A percentile compares a stretch with the other conserved stretches of the same genome.
phyloP scores from a whole-genome alignment of 2,329 filamentous ascomycete genomes.

The Aspergillus arachidicola region DNA sequence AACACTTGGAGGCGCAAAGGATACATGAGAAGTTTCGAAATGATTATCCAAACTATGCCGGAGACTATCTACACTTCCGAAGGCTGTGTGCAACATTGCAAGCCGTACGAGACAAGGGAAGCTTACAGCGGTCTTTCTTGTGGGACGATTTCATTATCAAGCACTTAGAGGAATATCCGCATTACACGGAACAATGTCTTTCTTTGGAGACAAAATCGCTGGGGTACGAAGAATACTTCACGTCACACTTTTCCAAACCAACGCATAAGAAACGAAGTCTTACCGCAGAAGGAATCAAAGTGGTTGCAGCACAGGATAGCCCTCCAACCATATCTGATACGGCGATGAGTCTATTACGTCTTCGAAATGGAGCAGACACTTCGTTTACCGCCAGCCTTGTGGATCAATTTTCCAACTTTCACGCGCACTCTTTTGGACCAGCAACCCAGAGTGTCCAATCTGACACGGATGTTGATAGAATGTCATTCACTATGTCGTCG shows the following conservation, averaged over 20 bases:
- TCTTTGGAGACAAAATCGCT: conserved; percentile 29
- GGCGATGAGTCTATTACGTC: conserved; percentile 2
- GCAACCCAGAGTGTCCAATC: conserved; percentile 9
- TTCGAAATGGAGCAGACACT: conserved; percentile 5
- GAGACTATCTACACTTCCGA: conserved; percentile 41
- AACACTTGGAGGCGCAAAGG: conserved; percentile 25
- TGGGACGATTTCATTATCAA: conserved; percentile 52
- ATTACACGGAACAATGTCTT: conserved; percentile 33
- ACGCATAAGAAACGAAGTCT: conserved; percentile 41
- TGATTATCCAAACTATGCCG: conserved; percentile 43
- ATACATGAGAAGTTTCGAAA: conserved; percentile 42
- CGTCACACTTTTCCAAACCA: conserved; percentile 32
- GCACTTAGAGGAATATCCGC: conserved; percentile 40
- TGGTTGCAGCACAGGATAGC: conserved; percentile 29
- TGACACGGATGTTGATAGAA: conserved; percentile 17
- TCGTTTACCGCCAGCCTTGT: conserved; percentile 33
- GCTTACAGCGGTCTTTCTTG: conserved; percentile 39
- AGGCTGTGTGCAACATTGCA: conserved; percentile 42
- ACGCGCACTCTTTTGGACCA: conserved; percentile 25
- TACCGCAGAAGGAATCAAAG: conserved; percentile 33
- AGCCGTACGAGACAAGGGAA: conserved; percentile 30
- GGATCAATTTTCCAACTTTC: conserved; percentile 26
- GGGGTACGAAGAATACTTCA: conserved; percentile 45
- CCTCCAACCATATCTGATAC: conserved; percentile 7
- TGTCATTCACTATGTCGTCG: conserved; percentile 11